These are phyloP conservation scores for Limnanthes douglasii DNA, from an alignment of 345 rosid genomes.

Conservation along the genomic window DNA sequence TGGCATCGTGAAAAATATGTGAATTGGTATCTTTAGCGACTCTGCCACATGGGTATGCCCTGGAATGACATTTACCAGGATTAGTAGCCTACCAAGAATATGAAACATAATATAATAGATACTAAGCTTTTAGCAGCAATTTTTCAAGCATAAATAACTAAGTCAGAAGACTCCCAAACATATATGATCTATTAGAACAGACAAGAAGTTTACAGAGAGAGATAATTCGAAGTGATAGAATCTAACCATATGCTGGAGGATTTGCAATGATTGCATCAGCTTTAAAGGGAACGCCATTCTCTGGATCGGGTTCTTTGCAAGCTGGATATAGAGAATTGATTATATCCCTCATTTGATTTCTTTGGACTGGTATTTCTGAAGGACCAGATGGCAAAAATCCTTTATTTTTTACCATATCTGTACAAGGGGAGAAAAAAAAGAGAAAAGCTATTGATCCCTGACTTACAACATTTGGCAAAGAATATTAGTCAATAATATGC, in stretches of 20 bases:
- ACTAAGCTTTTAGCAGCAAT: too few species aligned
- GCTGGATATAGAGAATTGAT: slow-evolving; percentile 84
- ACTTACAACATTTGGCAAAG: not conserved
- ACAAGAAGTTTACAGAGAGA: too few species aligned
- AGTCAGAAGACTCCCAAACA: too few species aligned
- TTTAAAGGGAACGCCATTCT: slow-evolving; percentile 67
- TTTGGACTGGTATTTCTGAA: slow-evolving; percentile 81
- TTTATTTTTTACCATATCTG: slow-evolving; percentile 99
- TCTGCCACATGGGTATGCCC: slow-evolving; percentile 99
- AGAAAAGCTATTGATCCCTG: slow-evolving; percentile 3
- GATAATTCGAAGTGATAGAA: slow-evolving; percentile 5
- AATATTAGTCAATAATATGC: too few species aligned
- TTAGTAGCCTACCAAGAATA: too few species aligned
- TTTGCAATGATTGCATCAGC: slow-evolving; percentile 99
- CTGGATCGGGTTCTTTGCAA: slow-evolving; percentile 85
- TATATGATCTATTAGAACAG: too few species aligned
- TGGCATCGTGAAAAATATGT: slow-evolving; percentile 99
- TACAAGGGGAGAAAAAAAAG: slow-evolving; percentile 11
- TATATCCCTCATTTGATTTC: slow-evolving; percentile 80
- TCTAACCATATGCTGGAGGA: slow-evolving; percentile 93
- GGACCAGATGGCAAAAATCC: slow-evolving; percentile 98
- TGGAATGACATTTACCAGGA: slow-evolving; percentile 17
- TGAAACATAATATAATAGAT: too few species aligned
- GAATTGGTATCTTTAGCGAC: slow-evolving; percentile 75
- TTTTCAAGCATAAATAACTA: too few species aligned